These are phyloP conservation scores for Stephanodiscus triporus DNA, from an alignment of 108 stramenopile genomes.

Conservation along the genomic window DNA sequence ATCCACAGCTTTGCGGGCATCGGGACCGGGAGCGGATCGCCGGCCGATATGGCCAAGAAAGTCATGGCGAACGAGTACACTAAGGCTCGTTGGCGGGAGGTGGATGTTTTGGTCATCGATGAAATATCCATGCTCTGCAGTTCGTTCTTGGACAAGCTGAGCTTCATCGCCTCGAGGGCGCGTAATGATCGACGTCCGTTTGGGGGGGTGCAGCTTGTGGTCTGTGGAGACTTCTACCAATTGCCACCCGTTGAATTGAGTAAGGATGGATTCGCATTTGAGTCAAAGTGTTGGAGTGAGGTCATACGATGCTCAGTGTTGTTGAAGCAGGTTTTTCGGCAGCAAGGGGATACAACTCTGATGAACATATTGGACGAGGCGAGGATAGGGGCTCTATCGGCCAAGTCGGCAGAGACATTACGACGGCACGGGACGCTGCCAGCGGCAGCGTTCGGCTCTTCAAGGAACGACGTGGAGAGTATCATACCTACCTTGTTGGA, in stretches of 20 bases:
- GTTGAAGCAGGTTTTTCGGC: constrained; percentile 80
- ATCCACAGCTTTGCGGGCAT: constrained; percentile 83
- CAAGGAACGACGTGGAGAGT: constrained; percentile 13
- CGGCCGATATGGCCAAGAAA: constrained; percentile 31
- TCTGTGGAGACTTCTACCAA: constrained; percentile 94
- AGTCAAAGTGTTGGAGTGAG: constrained; percentile 61
- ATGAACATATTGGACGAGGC: constrained; percentile 78
- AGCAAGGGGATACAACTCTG: constrained; percentile 68
- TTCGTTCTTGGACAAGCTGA: constrained; percentile 78
- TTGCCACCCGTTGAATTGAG: constrained; percentile 66
- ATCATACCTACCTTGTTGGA: constrained; percentile 66
- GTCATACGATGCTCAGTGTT: constrained; percentile 47
- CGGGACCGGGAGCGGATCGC: constrained; percentile 45
- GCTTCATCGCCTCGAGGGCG: constrained; percentile 54
- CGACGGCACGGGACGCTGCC: constrained; percentile 33
- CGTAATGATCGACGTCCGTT: constrained; percentile 70
- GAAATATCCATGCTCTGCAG: constrained; percentile 85
- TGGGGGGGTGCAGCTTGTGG: constrained; percentile 91
- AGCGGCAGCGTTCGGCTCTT: constrained; percentile 25
- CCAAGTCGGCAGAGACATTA: constrained; percentile 23
- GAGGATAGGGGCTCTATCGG: constrained; percentile 59
- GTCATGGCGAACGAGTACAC: constrained; percentile 57
- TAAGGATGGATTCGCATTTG: constrained; percentile 65
- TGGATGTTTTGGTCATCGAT: constrained; percentile 74
- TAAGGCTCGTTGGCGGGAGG: constrained; percentile 54